Evolutionary conservation across 441 rosid genomes (phyloP).

Genomic region (Mallotus repandus): DNA sequence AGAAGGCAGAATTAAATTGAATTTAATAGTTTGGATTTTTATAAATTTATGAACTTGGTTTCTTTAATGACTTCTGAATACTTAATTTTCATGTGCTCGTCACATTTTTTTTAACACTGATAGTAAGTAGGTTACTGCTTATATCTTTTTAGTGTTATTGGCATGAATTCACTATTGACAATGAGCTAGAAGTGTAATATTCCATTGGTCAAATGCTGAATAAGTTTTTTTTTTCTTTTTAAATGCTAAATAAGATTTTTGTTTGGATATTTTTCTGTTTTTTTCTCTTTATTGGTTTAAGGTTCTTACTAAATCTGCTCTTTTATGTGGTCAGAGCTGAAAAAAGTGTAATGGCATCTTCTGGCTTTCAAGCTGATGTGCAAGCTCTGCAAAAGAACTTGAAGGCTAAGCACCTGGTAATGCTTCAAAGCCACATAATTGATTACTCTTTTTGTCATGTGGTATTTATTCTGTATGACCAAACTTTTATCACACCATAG

Average conservation of each 20-base stretch:
- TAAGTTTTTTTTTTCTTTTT: no score
- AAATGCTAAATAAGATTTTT: no score
- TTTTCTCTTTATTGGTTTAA: not conserved
- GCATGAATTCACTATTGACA: not conserved
- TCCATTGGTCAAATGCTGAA: not conserved
- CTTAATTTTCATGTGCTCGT: no score
- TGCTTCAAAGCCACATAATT: slow-evolving; percentile 18
- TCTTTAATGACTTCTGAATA: not conserved
- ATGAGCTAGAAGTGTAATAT: not conserved
- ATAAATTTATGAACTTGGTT: not conserved
- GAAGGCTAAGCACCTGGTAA: slow-evolving; percentile 83
- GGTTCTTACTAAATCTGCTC: not conserved
- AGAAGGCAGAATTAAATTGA: not conserved
- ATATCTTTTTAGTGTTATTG: not conserved
- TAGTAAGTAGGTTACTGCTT: not conserved
- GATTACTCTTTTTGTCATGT: not conserved
- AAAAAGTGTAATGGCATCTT: slow-evolving; percentile 82
- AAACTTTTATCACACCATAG: no score
- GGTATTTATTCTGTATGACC: no score
- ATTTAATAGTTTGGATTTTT: not conserved
- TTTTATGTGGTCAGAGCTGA: slow-evolving; percentile 56
- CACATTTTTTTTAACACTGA: no score
- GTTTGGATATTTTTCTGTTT: not conserved
- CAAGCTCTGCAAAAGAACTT: slow-evolving; percentile 84
- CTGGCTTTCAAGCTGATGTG: slow-evolving; percentile 97